A percentile compares a stretch with the other conserved stretches of the same genome.
phyloP scores from a whole-genome alignment of 768 basidiomycete genomes.

The Steccherinum ochraceum region DNA sequence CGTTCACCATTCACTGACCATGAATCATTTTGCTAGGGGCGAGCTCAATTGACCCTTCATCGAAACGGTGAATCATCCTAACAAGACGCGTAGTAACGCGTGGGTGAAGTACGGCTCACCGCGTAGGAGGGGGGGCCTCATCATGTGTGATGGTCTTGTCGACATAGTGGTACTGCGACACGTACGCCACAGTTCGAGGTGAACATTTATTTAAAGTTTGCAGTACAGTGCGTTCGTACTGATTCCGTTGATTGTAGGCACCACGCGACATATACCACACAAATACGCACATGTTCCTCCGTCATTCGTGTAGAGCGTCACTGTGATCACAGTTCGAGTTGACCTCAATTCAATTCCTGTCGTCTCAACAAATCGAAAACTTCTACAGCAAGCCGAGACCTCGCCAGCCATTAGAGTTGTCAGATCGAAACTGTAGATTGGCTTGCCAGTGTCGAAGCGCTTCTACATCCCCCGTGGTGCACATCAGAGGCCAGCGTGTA shows the following conservation, averaged over 20 bases:
- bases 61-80: slow-evolving; percentile 59
- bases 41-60: slow-evolving; percentile 22
- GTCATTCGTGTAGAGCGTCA: not conserved
- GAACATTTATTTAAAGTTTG: too few species aligned
- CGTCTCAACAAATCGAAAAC: not conserved
- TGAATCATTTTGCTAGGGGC: not conserved
- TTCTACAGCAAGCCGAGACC: not conserved
- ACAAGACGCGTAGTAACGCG: slow-evolving; percentile 71
- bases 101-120: slow-evolving; percentile 64
- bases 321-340: not conserved
- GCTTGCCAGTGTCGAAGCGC: not conserved
- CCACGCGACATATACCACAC: too few species aligned
- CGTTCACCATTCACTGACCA: not conserved
- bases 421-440: not conserved
- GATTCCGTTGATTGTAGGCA: too few species aligned
- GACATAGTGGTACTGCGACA: not conserved
- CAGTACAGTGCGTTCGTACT: too few species aligned
- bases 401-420: not conserved
- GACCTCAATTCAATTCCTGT: not conserved
- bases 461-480: not conserved
- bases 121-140: slow-evolving; percentile 44
- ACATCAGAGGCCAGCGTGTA: not conserved
- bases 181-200: too few species aligned
- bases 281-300: not conserved
- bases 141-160: not conserved